Evolutionary conservation across 441 rosid species (phyloP).

Genomic region (Brassica hybrid): DNA sequence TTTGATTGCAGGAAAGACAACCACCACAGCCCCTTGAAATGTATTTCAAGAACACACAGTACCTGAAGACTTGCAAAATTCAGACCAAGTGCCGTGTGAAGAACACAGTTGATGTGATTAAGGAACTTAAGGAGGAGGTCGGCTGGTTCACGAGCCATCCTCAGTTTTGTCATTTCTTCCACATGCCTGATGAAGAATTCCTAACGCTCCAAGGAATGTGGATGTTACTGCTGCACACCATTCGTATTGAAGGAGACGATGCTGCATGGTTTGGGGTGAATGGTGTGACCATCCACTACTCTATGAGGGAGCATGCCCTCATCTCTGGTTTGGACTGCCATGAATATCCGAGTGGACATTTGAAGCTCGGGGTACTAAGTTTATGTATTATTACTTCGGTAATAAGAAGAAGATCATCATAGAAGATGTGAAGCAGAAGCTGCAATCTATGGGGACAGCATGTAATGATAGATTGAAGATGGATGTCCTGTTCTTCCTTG

Average conservation of each 20-base stretch:
- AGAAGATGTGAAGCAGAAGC: neutral
- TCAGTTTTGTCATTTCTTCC: neutral
- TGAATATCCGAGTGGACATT: neutral
- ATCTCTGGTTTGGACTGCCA: neutral
- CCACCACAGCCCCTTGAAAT: neutral
- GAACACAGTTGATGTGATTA: neutral
- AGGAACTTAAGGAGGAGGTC: neutral
- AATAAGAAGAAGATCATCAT: neutral
- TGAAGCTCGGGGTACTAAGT: neutral
- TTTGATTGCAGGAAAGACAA: neutral
- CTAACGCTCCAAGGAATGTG: neutral
- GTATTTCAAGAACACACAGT: neutral
- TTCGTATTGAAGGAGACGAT: neutral
- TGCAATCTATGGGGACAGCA: neutral
- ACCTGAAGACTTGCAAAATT: neutral
- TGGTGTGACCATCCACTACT: neutral
- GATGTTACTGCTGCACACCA: neutral
- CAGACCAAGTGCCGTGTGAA: neutral
- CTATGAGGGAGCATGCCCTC: neutral
- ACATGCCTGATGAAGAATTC: neutral
- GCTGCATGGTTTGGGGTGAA: neutral
- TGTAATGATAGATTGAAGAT: neutral
- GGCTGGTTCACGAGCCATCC: neutral
- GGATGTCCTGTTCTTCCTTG: neutral
- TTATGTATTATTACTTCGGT: neutral